Evolutionary conservation across 169 alveolate species (phyloP), one percentile per base, ranked within the genome.

Genomic region (Eimeria acervulina): DNA sequence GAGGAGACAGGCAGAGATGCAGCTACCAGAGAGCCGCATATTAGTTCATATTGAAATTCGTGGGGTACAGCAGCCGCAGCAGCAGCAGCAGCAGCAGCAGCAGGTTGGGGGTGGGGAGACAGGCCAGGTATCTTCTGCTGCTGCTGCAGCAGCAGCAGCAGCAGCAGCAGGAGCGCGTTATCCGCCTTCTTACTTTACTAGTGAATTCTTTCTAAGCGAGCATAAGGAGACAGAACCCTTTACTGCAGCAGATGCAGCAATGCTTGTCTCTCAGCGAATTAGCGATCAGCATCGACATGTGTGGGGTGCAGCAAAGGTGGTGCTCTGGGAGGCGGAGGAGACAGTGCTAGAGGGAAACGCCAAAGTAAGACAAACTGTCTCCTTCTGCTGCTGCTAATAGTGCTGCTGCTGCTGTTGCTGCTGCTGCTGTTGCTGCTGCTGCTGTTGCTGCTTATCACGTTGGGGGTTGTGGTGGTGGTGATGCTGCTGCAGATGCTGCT

Each of bases 11-110:
- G 89, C 23, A n/a, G 89, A 78, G 63, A 31, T 78, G 89, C 89
- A 78, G 89, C 33, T 78, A 23, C 63, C 63, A 36, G 89, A 78
- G 36, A 78, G 89, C 21, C 89, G 89, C 89, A 78, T 78, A 13
- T 36, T 78, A 36, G 89, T 78, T n/a, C 89, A 78, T 55, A 40
- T 78, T 17, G 89, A 31, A 31, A 78, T 78, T 23, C 63, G 33
- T 47, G 89, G 89, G 26, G 63, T 78, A 12, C 89, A 13, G 36
- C 63, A 36, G 23, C 7, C 10, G 31, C 31, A 74, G 47, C 52
- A 31, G 40, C 40, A 17, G 47, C 28, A 51, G 59, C 59, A 51
- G 59, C 59, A 33, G 47, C 85, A 31, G 28, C 28, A n/a, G 13
- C 78, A n/a, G 59, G 21, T 12, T 10, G 59, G 15, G 59, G 59